A percentile compares a stretch with the other conserved stretches of the same genome.
These are phyloP conservation scores for Gliomastix tumulicola DNA, from an alignment of 2,329 filamentous ascomycete species.

Conservation along the genomic window DNA sequence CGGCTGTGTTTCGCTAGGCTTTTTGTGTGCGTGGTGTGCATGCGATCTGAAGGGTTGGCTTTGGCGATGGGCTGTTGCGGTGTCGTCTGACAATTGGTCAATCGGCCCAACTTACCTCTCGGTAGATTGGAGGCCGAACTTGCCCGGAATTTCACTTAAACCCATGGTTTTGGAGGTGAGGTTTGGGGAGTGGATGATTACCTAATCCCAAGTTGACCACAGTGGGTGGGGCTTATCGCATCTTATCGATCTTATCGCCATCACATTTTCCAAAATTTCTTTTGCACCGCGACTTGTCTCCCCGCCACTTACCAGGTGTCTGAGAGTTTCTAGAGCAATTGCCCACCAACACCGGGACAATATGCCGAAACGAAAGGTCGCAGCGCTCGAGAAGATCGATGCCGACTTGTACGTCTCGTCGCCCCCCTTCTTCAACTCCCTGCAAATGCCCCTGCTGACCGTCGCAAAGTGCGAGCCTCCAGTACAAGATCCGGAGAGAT, in stretches of 20 bases:
- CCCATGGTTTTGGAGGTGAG: too few relatives aligned
- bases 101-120: too few relatives aligned
- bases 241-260: conserved; percentile 4
- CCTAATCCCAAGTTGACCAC: too few relatives aligned
- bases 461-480: conserved; percentile 64
- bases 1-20: too few relatives aligned
- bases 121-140: too few relatives aligned
- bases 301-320: background rate
- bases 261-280: conserved; percentile 4
- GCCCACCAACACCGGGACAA: background rate
- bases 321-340: background rate
- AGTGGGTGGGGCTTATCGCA: conserved; percentile 1
- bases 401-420: conserved; percentile 61
- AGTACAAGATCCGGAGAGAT: conserved; percentile 86
- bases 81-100: too few relatives aligned
- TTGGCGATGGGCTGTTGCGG: too few relatives aligned
- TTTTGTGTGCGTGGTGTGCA: too few relatives aligned
- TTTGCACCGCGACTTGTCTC: background rate
- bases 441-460: background rate
- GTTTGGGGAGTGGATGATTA: too few relatives aligned
- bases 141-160: too few relatives aligned
- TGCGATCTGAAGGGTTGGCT: too few relatives aligned
- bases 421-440: background rate
- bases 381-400: conserved; percentile 91
- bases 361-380: conserved; percentile 85